phyloP scores from a whole-genome alignment of 2,329 filamentous ascomycete species.

The Elsinoe arachidis region DNA sequence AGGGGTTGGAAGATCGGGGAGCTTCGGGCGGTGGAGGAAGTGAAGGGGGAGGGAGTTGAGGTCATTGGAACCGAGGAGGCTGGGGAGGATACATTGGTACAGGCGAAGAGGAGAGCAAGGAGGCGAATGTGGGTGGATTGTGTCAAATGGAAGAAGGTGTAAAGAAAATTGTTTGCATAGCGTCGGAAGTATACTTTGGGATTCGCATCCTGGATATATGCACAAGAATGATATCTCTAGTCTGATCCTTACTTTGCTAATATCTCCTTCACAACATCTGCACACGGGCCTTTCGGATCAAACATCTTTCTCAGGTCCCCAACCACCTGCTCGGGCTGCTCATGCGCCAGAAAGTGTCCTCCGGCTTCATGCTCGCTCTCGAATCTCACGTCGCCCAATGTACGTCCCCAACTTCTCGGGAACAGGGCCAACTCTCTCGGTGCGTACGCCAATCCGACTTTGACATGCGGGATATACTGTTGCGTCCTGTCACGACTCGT shows the following conservation, averaged over 20 bases:
- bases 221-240: neutral
- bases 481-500: constrained; percentile 29
- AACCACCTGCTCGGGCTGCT: constrained; percentile 44
- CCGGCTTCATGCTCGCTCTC: constrained; percentile 42
- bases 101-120: constrained; percentile 21
- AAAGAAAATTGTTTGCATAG: constrained; percentile 10
- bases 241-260: neutral
- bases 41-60: constrained; percentile 21
- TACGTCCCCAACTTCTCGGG: constrained; percentile 49
- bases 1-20: constrained; percentile 54
- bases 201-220: neutral
- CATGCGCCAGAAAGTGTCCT: constrained; percentile 53
- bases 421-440: constrained; percentile 49
- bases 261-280: neutral
- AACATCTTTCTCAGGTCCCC: constrained; percentile 50
- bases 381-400: constrained; percentile 51
- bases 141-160: constrained; percentile 28
- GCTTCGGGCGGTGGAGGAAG: constrained; percentile 34
- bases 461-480: constrained; percentile 38
- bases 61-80: constrained; percentile 18
- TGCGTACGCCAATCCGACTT: constrained; percentile 47
- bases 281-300: constrained; percentile 31
- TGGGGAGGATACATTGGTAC: constrained; percentile 18
- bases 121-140: constrained; percentile 22
- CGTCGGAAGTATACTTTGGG: neutral